A percentile compares a stretch with the other conserved stretches of the same genome.
These are phyloP conservation scores for Arctium lappa DNA, from an alignment of 129 eudicot genomes.

Conservation along the genomic window DNA sequence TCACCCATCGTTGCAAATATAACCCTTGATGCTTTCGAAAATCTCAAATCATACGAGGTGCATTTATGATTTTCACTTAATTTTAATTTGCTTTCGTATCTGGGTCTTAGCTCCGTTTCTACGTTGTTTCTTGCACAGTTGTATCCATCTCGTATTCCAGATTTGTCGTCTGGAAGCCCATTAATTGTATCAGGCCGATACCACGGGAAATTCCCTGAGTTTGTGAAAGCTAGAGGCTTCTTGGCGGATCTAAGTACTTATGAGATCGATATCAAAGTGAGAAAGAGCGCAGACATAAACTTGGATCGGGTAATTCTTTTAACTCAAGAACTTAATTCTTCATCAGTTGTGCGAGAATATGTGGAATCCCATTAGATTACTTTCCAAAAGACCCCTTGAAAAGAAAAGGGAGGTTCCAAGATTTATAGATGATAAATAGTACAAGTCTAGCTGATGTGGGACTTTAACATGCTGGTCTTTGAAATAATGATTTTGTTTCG, in stretches of 20 bases:
- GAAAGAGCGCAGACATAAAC: conserved; percentile 37
- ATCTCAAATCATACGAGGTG: conserved; percentile 68
- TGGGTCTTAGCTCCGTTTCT: not conserved
- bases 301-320: conserved; percentile 51
- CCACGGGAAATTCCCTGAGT: conserved; percentile 57
- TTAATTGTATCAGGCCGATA: conserved; percentile 73
- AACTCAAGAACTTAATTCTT: not conserved
- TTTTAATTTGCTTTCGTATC: not conserved
- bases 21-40: conserved; percentile 49
- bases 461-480: not conserved
- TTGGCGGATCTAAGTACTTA: conserved; percentile 58
- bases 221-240: conserved; percentile 53
- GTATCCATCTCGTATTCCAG: conserved; percentile 59
- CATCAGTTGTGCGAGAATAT: not conserved
- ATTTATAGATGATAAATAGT: not conserved
- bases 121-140: conserved; percentile 36
- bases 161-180: conserved; percentile 50
- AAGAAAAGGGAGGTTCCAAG: not conserved
- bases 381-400: not conserved
- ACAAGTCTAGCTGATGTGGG: not conserved
- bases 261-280: conserved; percentile 45
- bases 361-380: not conserved
- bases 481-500: not conserved
- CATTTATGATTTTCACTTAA: not conserved
- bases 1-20: conserved; percentile 61